Percentiles rank a stretch among this genome's conserved stretches.
phyloP scores from a whole-genome alignment of 768 basidiomycete genomes.

The Crassisporium funariophilum region DNA sequence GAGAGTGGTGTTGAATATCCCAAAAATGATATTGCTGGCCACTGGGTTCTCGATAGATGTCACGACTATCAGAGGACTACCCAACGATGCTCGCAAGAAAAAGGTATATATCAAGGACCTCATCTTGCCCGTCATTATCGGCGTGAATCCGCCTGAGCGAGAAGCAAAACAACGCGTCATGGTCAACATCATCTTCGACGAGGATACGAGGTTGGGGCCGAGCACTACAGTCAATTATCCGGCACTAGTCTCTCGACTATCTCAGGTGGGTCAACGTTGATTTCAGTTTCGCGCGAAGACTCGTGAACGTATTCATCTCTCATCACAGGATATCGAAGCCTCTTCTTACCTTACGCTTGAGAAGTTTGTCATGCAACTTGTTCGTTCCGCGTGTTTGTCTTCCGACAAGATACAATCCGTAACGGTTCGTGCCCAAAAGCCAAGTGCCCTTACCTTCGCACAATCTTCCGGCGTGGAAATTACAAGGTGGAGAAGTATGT shows the following conservation, averaged over 20 bases:
- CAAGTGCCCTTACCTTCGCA: conserved; percentile 70
- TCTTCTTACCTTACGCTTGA: conserved; percentile 64
- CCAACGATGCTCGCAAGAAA: conserved; percentile 6
- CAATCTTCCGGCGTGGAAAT: conserved; percentile 65
- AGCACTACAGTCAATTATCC: conserved; percentile 41
- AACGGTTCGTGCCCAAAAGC: conserved; percentile 64
- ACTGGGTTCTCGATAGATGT: conserved; percentile 44
- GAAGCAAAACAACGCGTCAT: conserved; percentile 64
- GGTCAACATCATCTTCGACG: conserved; percentile 50
- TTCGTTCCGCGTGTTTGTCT: conserved; percentile 37
- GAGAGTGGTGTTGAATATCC: conserved; percentile 43
- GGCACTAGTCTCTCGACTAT: conserved; percentile 34
- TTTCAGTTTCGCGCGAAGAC: not conserved
- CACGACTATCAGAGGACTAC: conserved; percentile 13
- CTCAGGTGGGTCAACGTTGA: conserved; percentile 26
- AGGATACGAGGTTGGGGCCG: conserved; percentile 19
- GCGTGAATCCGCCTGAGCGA: conserved; percentile 72
- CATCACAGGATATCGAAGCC: conserved; percentile 41
- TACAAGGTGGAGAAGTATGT: conserved; percentile 41
- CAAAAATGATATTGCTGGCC: conserved; percentile 57
- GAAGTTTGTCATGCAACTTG: conserved; percentile 52
- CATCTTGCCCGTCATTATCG: conserved; percentile 58
- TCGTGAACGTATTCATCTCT: not conserved
- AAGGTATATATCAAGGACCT: conserved; percentile 48
- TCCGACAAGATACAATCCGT: conserved; percentile 39